Base-by-base conservation (phyloP, 2,329 filamentous ascomycete species). In the Ophiostoma novo-ulmi region DNA sequence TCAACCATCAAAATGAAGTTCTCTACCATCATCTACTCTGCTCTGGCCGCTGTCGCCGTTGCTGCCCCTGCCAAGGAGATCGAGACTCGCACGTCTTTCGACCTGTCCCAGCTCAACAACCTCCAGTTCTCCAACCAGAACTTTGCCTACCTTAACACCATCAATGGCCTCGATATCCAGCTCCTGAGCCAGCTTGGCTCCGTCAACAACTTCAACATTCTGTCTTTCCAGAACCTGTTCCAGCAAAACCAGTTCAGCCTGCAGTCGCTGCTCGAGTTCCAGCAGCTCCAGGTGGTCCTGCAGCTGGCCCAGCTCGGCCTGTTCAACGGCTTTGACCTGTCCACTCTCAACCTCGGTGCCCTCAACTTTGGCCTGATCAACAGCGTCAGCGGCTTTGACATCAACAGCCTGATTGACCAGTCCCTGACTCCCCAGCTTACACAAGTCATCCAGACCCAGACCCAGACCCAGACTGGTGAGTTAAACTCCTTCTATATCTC, bases 1-100 rank as follows among this genome's bases (percentile, higher is more conserved):
- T 39, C 72, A 75, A 70, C 75, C 74, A 70, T 77, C 81, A 84
- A 80, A 74, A 85, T 85, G 84, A 83, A 85, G 81, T 77, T 80
- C 78, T 77, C 80, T 69, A 80, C 79, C 73, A 75, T 85, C 78
- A 72, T 85, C 77, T 76, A 80, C 76, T 78, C 80, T 76, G 78
- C 79, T 71, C 78, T 84, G 70, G 82, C 82, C 74, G 80, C 82
- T 73, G 75, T 84, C 73, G 81, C 78, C 73, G 74, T 76, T 69
- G 83, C 83, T 68, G 81, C 82, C 67, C 83, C 84, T 63, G 75
- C 80, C 71, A 74, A 78, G 71, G 77, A 77, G 75, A 70, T 81
- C 70, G 78, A 80, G 72, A 75, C 80, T 61, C 79, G 78, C 71
- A 48, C 77, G 69, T 76, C 75, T 72, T 78, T 82, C 70, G 79